Percentiles rank a stretch among this genome's conserved stretches.
Conservation (phyloP, 2,329 filamentous ascomycete species). For the Cladosporium phlei region DNA sequence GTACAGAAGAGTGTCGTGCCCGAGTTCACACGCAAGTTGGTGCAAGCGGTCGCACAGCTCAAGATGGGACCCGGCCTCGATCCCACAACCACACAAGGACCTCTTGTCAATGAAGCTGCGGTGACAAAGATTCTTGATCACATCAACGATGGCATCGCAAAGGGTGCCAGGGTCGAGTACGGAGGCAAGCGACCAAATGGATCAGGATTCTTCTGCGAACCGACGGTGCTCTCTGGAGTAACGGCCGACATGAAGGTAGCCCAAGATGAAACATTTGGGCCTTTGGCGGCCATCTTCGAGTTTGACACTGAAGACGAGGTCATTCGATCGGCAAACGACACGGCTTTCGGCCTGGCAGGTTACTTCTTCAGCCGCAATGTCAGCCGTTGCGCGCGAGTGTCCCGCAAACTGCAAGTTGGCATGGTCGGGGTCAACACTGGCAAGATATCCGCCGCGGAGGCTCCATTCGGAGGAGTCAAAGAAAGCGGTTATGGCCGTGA, state of each 20-base stretch:
- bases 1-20: conserved; percentile 76
- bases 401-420: conserved; percentile 37
- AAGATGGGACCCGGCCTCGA: not conserved
- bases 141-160: not conserved
- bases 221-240: not conserved
- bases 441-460: conserved; percentile 22
- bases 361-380: conserved; percentile 36
- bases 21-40: too few relatives aligned
- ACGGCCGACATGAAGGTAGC: not conserved
- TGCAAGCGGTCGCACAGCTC: too few relatives aligned
- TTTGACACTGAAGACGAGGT: not conserved
- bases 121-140: not conserved
- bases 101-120: not conserved
- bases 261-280: not conserved
- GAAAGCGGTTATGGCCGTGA: not conserved
- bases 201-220: too few relatives aligned
- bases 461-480: conserved; percentile 16
- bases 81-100: not conserved
- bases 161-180: not conserved
- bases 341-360: conserved; percentile 33
- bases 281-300: not conserved
- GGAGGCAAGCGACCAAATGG: not conserved
- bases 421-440: conserved; percentile 34
- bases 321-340: conserved; percentile 35
- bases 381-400: conserved; percentile 34